These are phyloP conservation scores for Tetracladium marchalianum DNA, from an alignment of 495 filamentous ascomycete genomes.

Conservation along the genomic window DNA sequence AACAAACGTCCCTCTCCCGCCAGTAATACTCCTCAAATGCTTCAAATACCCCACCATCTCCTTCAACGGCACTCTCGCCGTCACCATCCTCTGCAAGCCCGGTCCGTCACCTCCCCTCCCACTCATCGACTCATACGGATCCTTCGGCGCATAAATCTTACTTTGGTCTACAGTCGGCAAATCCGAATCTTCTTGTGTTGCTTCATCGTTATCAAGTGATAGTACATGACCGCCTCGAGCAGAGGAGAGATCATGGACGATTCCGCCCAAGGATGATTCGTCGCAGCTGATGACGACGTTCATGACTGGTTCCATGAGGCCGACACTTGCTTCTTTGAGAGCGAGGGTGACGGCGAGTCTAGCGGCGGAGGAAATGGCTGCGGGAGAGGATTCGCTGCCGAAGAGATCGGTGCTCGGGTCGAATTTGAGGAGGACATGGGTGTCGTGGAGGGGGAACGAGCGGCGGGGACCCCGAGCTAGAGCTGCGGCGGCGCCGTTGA, in stretches of 20 bases:
- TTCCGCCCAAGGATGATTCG: conserved; percentile 67
- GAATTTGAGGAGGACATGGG: conserved; percentile 57
- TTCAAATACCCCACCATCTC: conserved; percentile 97
- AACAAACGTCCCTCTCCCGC: conserved; percentile 81
- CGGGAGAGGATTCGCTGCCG: conserved; percentile 52
- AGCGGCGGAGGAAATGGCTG: conserved; percentile 71
- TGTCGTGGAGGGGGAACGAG: conserved; percentile 62
- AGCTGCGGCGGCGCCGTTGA: conserved; percentile 73
- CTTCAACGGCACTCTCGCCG: conserved; percentile 79
- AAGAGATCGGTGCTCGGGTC: conserved; percentile 56
- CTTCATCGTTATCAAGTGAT: conserved; percentile 55
- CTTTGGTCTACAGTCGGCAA: conserved; percentile 45
- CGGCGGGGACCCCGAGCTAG: conserved; percentile 76
- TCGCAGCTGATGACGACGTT: conserved; percentile 73
- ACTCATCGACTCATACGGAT: conserved; percentile 57
- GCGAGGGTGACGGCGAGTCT: conserved; percentile 59
- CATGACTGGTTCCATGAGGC: conserved; percentile 89
- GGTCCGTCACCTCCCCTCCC: conserved; percentile 6
- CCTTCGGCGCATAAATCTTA: conserved; percentile 73
- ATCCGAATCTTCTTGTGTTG: conserved; percentile 8
- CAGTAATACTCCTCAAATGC: conserved; percentile 78
- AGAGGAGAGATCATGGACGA: conserved; percentile 84
- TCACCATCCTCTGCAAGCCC: conserved; percentile 42
- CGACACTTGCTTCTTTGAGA: conserved; percentile 47
- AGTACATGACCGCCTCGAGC: conserved; percentile 77